These are phyloP conservation scores for Posidonia oceanica DNA, from an alignment of 116 monocot genomes.

Conservation along the genomic window DNA sequence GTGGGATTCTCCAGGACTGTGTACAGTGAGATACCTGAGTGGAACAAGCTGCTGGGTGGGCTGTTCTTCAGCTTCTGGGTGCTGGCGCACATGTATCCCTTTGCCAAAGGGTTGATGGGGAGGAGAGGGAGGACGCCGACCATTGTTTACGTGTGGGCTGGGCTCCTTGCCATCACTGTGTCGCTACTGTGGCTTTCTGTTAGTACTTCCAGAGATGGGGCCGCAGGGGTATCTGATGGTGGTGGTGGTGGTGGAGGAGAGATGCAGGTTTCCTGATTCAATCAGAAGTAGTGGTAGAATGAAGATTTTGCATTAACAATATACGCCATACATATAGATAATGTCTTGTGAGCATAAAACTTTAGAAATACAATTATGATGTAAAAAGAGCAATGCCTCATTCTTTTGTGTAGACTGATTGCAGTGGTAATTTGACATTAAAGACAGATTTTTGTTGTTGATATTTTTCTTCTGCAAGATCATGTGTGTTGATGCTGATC, in stretches of 20 bases:
- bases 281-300: too few species aligned
- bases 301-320: too few species aligned
- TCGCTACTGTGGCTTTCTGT: conserved; percentile 57
- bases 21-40: conserved; percentile 64
- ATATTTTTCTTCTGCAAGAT: too few species aligned
- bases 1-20: conserved; percentile 44
- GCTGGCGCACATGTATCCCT: conserved; percentile 65
- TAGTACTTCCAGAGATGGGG: conserved; percentile 20
- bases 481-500: too few species aligned
- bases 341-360: too few species aligned
- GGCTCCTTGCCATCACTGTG: conserved; percentile 41
- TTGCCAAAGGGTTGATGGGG: conserved; percentile 68
- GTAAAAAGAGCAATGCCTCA: too few species aligned
- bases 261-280: too few species aligned
- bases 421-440: too few species aligned
- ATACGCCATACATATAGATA: too few species aligned
- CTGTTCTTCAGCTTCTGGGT: conserved; percentile 81
- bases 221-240: not conserved
- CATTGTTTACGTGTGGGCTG: conserved; percentile 61
- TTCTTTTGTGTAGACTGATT: too few species aligned
- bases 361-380: too few species aligned
- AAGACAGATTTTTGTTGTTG: too few species aligned
- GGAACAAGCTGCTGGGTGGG: conserved; percentile 62
- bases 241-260: not conserved
- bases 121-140: conserved; percentile 62